Percentiles rank a stretch among this genome's conserved stretches.
Evolutionary conservation across 176 grass and related monocot species (phyloP).

Genomic region (Phoenix roebelenii): DNA sequence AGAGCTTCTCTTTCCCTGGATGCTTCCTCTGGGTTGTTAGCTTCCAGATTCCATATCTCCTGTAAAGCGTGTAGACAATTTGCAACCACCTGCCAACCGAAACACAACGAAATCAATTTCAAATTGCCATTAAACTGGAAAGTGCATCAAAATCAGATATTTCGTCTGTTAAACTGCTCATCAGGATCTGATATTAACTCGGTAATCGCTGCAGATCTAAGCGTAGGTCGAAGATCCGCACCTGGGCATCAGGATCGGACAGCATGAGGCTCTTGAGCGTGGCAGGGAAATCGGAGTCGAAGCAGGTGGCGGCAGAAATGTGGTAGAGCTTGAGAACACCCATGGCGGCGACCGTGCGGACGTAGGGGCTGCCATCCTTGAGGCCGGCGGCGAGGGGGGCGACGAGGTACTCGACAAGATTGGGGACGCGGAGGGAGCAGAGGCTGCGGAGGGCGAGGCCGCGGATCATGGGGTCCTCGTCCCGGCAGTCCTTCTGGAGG

Average conservation of each 20-base stretch:
- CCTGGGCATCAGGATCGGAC: constrained; percentile 83
- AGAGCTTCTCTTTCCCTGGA: constrained; percentile 80
- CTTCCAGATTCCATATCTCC: constrained; percentile 93
- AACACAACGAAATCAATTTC: neutral
- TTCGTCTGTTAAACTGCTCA: neutral
- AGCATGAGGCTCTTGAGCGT: constrained; percentile 86
- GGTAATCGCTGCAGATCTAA: neutral
- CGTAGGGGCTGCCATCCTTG: constrained; percentile 80
- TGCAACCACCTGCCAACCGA: constrained; percentile 60
- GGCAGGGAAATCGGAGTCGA: constrained; percentile 83
- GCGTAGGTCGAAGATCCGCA: constrained; percentile 2
- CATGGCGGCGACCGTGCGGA: constrained; percentile 63
- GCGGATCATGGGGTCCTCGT: constrained; percentile 89
- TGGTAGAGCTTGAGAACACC: constrained; percentile 91
- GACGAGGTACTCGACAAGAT: constrained; percentile 93
- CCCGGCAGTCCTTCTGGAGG: constrained; percentile 92
- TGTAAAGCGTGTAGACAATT: constrained; percentile 84
- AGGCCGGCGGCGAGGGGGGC: constrained; percentile 66
- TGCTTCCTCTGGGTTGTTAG: constrained; percentile 72
- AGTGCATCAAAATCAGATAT: neutral
- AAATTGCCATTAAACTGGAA: neutral
- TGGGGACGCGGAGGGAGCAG: constrained; percentile 88
- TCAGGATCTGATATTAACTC: neutral
- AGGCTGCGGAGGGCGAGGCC: constrained; percentile 94
- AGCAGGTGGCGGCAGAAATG: constrained; percentile 73